Evolutionary conservation across 805 yeast genomes (phyloP).

Genomic region (Zygotorulaspora chibaensis): DNA sequence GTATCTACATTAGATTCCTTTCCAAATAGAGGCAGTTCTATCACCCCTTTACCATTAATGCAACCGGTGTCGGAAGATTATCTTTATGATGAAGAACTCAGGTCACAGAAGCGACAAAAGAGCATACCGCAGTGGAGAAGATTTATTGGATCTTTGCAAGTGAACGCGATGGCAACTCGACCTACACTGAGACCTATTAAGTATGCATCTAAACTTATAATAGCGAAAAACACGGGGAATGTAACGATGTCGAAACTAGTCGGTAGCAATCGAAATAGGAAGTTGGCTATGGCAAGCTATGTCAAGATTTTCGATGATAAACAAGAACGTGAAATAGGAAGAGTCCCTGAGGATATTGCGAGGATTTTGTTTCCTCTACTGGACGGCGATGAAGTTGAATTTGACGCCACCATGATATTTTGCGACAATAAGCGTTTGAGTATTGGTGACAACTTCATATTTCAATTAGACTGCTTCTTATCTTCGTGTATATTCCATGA

Average conservation of each 20-base stretch:
- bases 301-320: constrained; percentile 32
- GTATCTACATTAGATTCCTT: background rate
- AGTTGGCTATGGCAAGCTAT: constrained; percentile 31
- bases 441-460: constrained; percentile 70
- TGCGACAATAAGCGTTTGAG: constrained; percentile 52
- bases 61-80: background rate
- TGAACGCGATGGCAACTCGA: constrained; percentile 69
- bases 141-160: constrained; percentile 57
- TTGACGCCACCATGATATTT: constrained; percentile 55
- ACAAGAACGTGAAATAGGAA: constrained; percentile 59
- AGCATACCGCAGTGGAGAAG: constrained; percentile 35
- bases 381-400: constrained; percentile 48
- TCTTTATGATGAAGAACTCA: background rate
- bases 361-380: constrained; percentile 57
- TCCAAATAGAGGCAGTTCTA: background rate
- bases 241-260: constrained; percentile 18
- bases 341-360: constrained; percentile 69
- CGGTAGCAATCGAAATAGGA: constrained; percentile 23
- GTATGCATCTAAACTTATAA: constrained; percentile 42
- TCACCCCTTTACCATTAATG: background rate
- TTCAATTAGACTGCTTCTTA: constrained; percentile 66
- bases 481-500: constrained; percentile 34
- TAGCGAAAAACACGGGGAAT: constrained; percentile 37
- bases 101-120: constrained; percentile 14
- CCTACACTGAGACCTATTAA: constrained; percentile 46